Base-by-base conservation (phyloP, 192 early-diverging fungal species). In the Linderina pennispora region DNA sequence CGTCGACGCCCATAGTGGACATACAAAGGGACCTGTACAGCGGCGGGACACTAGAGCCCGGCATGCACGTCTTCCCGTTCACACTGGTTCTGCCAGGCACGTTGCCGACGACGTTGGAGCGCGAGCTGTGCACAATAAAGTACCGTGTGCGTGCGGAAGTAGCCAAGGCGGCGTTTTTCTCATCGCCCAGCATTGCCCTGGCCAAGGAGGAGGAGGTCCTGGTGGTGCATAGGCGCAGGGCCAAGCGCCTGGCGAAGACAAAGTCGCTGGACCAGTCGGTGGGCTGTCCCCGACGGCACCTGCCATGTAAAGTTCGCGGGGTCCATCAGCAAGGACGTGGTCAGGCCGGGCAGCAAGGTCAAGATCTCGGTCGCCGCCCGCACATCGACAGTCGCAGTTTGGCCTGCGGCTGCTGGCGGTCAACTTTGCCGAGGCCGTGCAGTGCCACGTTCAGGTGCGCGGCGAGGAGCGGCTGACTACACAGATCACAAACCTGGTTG, bases 191-290 rank as follows among this genome's bases (percentile, higher is more conserved):
- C 18, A 14, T 48, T 16, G 44, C 21, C 17, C 50, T 36, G 58
- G 13, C 36, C 9, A 46, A 4, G 11, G 67, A 63, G 56, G 39
- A 22, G 15, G 61, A 63, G 43, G 25, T 71, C 13, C 18, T 17
- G 28, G 63, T 60, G 28, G 45, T 33, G 7, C 50, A 55, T 1
- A n/a, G 62, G 22, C 49, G 67, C 1, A 48, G 24, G 14, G 33
- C 55, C 2, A 36, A 36, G 32, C 45, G 67, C 2, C 44, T 71
- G 44, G 67, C 67, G 10, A 39, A 60, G 14, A 33, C 48, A 3
- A 58, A 59, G 52, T 43, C 40, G 1, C 37, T 71, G 1, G 67
- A 71, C 40, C 67, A 71, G 51, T 71, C 67, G 25, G 67, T 71
- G 11, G 67, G 67, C 4, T 71, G 67, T 24, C 67, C n/a, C 67